Percentiles rank a stretch among this genome's conserved stretches.
Conservation (phyloP, 208 protist genomes). For the Acanthamoeba healyi region DNA sequence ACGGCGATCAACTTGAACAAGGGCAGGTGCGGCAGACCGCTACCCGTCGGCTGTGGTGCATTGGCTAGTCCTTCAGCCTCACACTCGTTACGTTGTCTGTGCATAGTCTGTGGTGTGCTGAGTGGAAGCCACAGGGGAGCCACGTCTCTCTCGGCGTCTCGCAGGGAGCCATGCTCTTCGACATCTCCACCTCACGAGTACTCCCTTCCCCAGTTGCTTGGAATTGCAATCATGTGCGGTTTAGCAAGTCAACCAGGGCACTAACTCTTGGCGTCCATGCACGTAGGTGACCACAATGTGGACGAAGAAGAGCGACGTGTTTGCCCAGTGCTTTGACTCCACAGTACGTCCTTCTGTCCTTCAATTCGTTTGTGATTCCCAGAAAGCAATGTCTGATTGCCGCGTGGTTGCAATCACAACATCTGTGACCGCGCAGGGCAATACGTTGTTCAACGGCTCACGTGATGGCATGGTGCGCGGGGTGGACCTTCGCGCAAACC, state of each 20-base stretch:
- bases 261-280: too few species aligned
- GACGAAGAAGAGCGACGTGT: conserved; percentile 49
- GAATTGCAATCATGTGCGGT: too few species aligned
- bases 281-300: conserved; percentile 44
- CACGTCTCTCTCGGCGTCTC: conserved; percentile 26
- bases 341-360: conserved; percentile 8
- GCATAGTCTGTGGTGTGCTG: conserved; percentile 42
- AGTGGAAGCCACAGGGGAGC: conserved; percentile 27
- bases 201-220: not conserved
- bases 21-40: not conserved
- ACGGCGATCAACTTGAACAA: not conserved
- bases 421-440: not conserved
- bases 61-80: not conserved
- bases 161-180: conserved; percentile 40
- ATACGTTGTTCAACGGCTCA: conserved; percentile 41
- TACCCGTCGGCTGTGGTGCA: too few species aligned
- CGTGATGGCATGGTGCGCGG: conserved; percentile 33
- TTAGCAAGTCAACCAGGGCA: too few species aligned
- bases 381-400: not conserved
- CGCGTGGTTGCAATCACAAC: too few species aligned
- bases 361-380: not conserved
- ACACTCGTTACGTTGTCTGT: not conserved
- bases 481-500: conserved; percentile 40
- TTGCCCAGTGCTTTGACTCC: conserved; percentile 44
- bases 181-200: conserved; percentile 4